Base-by-base conservation (phyloP, 108 stramenopile genomes). In the Conticribra weissflogii region DNA sequence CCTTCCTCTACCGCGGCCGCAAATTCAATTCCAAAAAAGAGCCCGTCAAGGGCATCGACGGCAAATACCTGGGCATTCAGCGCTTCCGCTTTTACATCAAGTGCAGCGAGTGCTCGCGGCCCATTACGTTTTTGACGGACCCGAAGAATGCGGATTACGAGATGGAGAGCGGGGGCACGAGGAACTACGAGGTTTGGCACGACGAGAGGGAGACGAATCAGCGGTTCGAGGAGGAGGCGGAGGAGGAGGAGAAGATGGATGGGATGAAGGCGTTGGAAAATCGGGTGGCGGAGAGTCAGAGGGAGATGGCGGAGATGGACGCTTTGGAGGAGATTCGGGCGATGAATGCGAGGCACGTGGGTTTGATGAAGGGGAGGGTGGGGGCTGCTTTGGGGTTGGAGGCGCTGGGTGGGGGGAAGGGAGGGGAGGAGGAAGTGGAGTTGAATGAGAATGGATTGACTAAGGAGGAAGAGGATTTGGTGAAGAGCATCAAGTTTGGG, bases 11-110 rank as follows among this genome's bases (percentile, higher is more conserved):
- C 74, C 92, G 95, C 7, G 89, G 98, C 7, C 89, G 96, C 2
- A 99, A 99, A 74, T 99, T 99, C 86, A 99, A 99, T 71, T 89
- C 85, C 49, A 89, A 92, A 48, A 97, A 97, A 71, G 98, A 99
- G 65, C 69, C 85, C 62, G 85, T 97, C 73, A 78, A 83, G 34
- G 98, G 97, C 33, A 68, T 87, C 23, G 76, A 90, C 50, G 97
- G 97, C 34, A 83, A 87, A 51, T 99, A 99, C 83, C 70, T 97
- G 68, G 97, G 97, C 33, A 98, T 99, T 59, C 89, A 92, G 55
- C 85, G 93, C 29, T 96, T 71, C 79, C 85, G 98, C 27, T 96
- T 98, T 65, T 96, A 96, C 57, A 95, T 99, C 78, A 98, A 98
- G 68, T 99, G 98, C 67, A 85, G 85, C 31, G 89, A 84, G 30